phyloP scores from a whole-genome alignment of 495 filamentous ascomycete genomes.

The Letharia lupina region DNA sequence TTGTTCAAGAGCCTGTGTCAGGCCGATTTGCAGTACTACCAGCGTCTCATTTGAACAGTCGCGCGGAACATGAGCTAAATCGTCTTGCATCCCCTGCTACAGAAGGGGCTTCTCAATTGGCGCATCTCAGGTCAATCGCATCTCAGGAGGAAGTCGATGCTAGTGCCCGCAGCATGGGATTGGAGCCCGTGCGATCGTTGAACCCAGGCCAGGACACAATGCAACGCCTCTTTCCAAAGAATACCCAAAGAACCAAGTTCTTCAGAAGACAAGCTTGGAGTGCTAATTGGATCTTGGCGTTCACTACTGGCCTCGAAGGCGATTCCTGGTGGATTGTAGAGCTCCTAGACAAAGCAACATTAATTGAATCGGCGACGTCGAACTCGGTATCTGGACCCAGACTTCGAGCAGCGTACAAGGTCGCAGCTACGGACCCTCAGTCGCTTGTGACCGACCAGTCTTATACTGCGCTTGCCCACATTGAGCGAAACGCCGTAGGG shows the following conservation, averaged over 20 bases:
- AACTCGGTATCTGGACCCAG: constrained; percentile 8
- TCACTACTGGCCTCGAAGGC: constrained; percentile 61
- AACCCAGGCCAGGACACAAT: constrained; percentile 48
- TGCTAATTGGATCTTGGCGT: constrained; percentile 57
- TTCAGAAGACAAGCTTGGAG: constrained; percentile 55
- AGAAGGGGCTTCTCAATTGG: constrained; percentile 42
- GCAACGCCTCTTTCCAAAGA: constrained; percentile 53
- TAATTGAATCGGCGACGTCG: constrained; percentile 9
- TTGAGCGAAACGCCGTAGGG: constrained; percentile 32
- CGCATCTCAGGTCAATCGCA: constrained; percentile 48
- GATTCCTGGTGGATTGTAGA: constrained; percentile 71
- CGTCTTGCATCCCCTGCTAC: constrained; percentile 28
- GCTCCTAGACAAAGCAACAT: constrained; percentile 36
- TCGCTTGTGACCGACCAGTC: constrained; percentile 23
- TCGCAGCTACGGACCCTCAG: constrained; percentile 23
- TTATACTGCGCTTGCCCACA: constrained; percentile 26
- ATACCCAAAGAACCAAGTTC: constrained; percentile 52
- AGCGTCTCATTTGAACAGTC: constrained; percentile 31
- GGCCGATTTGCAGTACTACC: constrained; percentile 49
- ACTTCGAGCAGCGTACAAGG: constrained; percentile 24
- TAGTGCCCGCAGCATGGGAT: constrained; percentile 52
- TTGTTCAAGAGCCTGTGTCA: constrained; percentile 60
- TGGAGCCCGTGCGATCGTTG: constrained; percentile 46
- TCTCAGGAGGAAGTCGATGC: constrained; percentile 56
- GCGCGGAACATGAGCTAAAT: constrained; percentile 47